Percentiles rank a stretch among this genome's conserved stretches.
These are phyloP conservation scores for Rosa rugosa DNA, from an alignment of 306 rosid species.

Conservation along the genomic window DNA sequence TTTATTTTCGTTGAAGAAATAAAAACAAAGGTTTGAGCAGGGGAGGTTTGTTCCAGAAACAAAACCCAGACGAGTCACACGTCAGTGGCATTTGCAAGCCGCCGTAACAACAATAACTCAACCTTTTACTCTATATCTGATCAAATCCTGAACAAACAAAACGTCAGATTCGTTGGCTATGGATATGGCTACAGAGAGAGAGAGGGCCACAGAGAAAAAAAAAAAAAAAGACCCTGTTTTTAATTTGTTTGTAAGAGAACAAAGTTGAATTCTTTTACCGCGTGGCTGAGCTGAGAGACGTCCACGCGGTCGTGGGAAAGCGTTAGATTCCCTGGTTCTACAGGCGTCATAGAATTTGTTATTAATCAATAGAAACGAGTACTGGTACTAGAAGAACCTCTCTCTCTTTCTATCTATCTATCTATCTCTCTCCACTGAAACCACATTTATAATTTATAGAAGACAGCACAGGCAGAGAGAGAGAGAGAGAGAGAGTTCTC, in stretches of 20 bases:
- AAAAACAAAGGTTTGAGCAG: background rate
- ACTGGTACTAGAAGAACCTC: no score
- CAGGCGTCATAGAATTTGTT: background rate
- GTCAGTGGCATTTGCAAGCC: constrained; percentile 6
- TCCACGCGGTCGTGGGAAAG: constrained; percentile 15
- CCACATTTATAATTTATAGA: background rate
- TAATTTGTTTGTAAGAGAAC: background rate
- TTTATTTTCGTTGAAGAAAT: background rate
- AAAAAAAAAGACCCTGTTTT: background rate
- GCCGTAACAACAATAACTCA: background rate
- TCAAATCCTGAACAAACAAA: background rate
- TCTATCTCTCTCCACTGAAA: constrained; percentile 2
- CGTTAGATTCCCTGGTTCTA: constrained; percentile 1
- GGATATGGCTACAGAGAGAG: background rate
- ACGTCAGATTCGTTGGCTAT: background rate
- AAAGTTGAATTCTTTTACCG: constrained; percentile 2
- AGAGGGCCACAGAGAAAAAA: background rate
- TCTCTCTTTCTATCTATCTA: background rate
- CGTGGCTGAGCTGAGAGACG: background rate
- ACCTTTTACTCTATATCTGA: background rate
- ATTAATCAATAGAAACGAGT: background rate
- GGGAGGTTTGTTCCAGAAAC: background rate
- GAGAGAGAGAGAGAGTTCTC: background rate
- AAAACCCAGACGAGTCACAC: background rate
- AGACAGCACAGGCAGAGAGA: background rate